phyloP scores from a whole-genome alignment of 225 moss, liverwort and hornwort genomes.

The Rhytidiadelphus loreus region DNA sequence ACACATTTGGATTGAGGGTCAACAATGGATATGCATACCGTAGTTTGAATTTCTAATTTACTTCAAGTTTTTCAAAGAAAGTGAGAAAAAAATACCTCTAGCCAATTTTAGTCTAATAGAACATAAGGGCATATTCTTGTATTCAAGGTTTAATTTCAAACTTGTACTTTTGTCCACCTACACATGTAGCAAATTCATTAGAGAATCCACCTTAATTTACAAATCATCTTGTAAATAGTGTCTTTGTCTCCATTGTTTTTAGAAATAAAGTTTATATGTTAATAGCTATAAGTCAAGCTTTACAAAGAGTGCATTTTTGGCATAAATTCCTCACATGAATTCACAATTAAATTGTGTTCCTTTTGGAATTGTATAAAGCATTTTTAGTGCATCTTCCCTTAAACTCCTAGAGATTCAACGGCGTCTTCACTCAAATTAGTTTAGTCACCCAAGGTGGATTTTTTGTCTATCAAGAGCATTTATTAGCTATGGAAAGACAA shows the following conservation, averaged over 20 bases:
- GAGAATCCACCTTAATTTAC: not conserved
- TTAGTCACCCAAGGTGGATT: not conserved
- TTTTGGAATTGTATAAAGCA: not conserved
- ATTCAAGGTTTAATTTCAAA: not conserved
- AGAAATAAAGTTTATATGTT: not conserved
- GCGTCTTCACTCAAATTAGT: not conserved
- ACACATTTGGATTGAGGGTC: not conserved
- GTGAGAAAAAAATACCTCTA: not conserved
- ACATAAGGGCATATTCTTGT: not conserved
- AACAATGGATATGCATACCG: fast-evolving
- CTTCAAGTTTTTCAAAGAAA: not conserved
- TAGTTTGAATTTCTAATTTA: not conserved
- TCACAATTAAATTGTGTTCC: not conserved
- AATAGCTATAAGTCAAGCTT: not conserved
- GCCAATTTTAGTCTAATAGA: not conserved
- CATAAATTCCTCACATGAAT: not conserved
- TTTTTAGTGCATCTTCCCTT: not conserved
- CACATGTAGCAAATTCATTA: fast-evolving
- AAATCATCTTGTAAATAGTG: not conserved
- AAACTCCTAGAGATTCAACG: too few relatives aligned
- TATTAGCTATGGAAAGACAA: not conserved
- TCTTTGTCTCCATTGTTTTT: not conserved
- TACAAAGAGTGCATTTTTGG: not conserved
- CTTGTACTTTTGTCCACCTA: fast-evolving
- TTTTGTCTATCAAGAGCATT: not conserved